These are phyloP conservation scores for Coemansia sp. DNA, from an alignment of 192 early-diverging fungal genomes.

Conservation along the genomic window DNA sequence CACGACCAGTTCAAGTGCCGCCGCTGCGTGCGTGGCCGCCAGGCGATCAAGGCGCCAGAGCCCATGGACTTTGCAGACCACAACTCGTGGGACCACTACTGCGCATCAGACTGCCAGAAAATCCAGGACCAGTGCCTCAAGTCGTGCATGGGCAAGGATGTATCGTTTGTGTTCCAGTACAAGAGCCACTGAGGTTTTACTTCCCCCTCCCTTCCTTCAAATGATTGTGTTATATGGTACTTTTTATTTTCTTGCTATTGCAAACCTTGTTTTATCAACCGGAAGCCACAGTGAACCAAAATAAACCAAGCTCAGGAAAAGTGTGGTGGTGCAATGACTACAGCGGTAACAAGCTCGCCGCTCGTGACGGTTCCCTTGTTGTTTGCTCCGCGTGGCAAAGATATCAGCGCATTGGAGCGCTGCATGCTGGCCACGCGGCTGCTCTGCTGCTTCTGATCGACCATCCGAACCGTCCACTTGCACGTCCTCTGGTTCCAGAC, in stretches of 20 bases:
- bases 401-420: conserved; percentile 75
- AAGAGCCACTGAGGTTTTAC: conserved; percentile 56
- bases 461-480: conserved; percentile 52
- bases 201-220: not conserved
- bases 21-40: conserved; percentile 83
- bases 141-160: conserved; percentile 60
- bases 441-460: conserved; percentile 77
- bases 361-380: conserved; percentile 7
- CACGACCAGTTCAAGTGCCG: conserved; percentile 97
- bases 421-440: conserved; percentile 76
- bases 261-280: not conserved
- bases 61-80: conserved; percentile 77
- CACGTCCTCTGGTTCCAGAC: conserved; percentile 21
- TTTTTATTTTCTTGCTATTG: not conserved
- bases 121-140: conserved; percentile 65
- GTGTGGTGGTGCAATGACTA: conserved; percentile 34
- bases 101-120: conserved; percentile 57
- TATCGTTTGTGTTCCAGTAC: conserved; percentile 83
- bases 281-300: too few species aligned
- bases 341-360: conserved; percentile 23
- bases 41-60: conserved; percentile 64
- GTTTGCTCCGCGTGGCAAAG: conserved; percentile 61
- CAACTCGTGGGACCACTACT: conserved; percentile 79
- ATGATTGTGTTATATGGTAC: conserved; percentile 2
- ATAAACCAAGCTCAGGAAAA: not conserved